Evolutionary conservation across 2,329 filamentous ascomycete genomes (phyloP), one percentile per base, ranked within the genome.

Genomic region (Hypoxylon sp.): DNA sequence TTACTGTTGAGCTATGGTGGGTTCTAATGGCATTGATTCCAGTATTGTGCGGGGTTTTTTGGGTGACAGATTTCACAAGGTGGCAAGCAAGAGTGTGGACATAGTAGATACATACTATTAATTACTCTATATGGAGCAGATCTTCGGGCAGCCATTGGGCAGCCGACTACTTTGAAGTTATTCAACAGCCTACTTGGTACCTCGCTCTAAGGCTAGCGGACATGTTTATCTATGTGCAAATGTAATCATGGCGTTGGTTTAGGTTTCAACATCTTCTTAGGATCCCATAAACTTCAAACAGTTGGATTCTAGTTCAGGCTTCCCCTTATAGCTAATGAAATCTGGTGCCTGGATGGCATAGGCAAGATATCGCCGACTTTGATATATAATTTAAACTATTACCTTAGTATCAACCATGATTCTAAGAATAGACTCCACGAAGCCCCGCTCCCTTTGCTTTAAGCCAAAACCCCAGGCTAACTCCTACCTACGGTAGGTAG

Each of bases 1-100:
- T 86, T 19, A 84, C 83, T 0, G 70, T 85, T 3, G 84, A 86
- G 75, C 65, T 84, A 17, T 85, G 84, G 83, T 86, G 85, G 82
- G 68, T 86, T 53, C 47, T 85, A 50, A 64, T 87, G 26, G 81
- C 82, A 2, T 50, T 84, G 6, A 39, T 84, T 19, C 81, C 84
- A 0, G 62, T 84, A 8, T 26, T 83, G 0, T 75, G 80, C 24
- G 81, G 78, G 5, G 73, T 51, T 48, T 42, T 74, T 35, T 76
- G 74, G 74, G 67, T 68, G 62, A 58, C 50, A 22, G 66, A 68
- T 47, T 47, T 71, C 13, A 66, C 54, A 17, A 59, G 24, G 48
- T 70, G 55, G 66, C 64, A 63, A 9, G 35, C 29, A 6, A 39
- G 10, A 31, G 6, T 22, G 59, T 62, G 19, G 62, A 37, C 17